Percentiles rank a stretch among this genome's conserved stretches.
These are phyloP conservation scores for Nemania bipapillata DNA, from an alignment of 2,329 filamentous ascomycete species.

Conservation along the genomic window DNA sequence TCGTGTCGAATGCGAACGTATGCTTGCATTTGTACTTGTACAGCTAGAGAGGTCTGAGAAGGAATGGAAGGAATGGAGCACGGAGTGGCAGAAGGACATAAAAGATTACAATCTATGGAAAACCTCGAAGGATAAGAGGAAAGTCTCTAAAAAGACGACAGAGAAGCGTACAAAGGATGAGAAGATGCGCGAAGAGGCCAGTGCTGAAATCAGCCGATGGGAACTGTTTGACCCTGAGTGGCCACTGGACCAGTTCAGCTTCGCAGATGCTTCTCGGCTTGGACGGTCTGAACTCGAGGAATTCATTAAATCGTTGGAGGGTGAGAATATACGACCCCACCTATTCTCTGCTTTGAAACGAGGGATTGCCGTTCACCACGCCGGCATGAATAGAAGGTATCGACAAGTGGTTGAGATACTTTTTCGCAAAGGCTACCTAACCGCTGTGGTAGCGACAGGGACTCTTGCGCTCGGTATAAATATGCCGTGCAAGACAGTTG, in stretches of 20 bases:
- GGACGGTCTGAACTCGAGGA: slow-evolving; percentile 67
- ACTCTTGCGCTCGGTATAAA: slow-evolving; percentile 83
- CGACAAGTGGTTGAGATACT: slow-evolving; percentile 78
- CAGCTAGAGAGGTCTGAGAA: slow-evolving; percentile 66
- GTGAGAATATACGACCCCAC: slow-evolving; percentile 61
- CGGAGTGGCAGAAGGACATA: slow-evolving; percentile 70
- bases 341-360: slow-evolving; percentile 71
- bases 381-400: slow-evolving; percentile 81
- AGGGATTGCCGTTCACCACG: slow-evolving; percentile 80
- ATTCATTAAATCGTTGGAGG: slow-evolving; percentile 63
- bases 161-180: slow-evolving; percentile 56
- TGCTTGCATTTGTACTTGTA: slow-evolving; percentile 62
- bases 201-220: slow-evolving; percentile 65
- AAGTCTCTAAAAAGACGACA: slow-evolving; percentile 52
- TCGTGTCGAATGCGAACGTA: slow-evolving; percentile 70
- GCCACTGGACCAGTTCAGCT: slow-evolving; percentile 34
- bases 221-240: slow-evolving; percentile 69
- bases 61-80: slow-evolving; percentile 65
- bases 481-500: slow-evolving; percentile 84
- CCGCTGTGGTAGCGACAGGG: slow-evolving; percentile 78
- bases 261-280: slow-evolving; percentile 48
- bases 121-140: slow-evolving; percentile 55
- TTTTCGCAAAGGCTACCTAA: slow-evolving; percentile 76
- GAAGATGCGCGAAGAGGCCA: slow-evolving; percentile 65
- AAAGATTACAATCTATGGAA: slow-evolving; percentile 68